Evolutionary conservation across 768 basidiomycete genomes (phyloP), one percentile per base, ranked within the genome.

Genomic region (Auriscalpium vulgare): DNA sequence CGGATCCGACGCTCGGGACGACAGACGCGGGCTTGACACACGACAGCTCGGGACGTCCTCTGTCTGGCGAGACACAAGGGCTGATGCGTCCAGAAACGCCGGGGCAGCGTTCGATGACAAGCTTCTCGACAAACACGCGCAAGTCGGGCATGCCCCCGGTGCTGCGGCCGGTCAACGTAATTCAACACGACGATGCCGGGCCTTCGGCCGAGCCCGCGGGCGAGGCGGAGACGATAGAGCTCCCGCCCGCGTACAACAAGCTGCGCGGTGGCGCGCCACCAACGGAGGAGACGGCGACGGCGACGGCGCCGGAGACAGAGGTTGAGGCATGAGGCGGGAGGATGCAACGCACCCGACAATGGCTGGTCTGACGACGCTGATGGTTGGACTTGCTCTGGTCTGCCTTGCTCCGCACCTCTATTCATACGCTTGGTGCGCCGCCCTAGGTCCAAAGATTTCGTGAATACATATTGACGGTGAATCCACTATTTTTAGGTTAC

Each of bases 111-210:
- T 43, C 40, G 35, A 71, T 69, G 45, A 69, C 65, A 60, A 66
- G 54, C 17, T 29, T 43, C 23, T 37, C 67, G 44, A 67, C 61
- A 13, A 70, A 77, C 63, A 61, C 65, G 21, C 82, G 82, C 61
- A 79, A 79, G 53, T 73, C 74, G 9, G 68, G 73, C 2, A 66
- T 66, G 43, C 68, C 77, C 53, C 74, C 83, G 40, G 73, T 70
- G 59, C 71, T 89, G 71, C 74, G 88, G 47, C 77, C 87, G 0
- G 82, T 92, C 37, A 91, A 91, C 65, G 80, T 90, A 63, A 78
- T 91, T 46, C 90, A 91, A 69, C 90, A 92, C 62, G 88, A 91
- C 60, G 90, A 92, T 65, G 90, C 87, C 0, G 89, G 90, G 1
- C 71, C 71, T 8, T 78, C 82, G 6, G 78, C 76, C 55, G 69